A percentile compares a stretch with the other conserved stretches of the same genome.
phyloP scores from a whole-genome alignment of 805 yeast species.

The Torulaspora quercuum region DNA sequence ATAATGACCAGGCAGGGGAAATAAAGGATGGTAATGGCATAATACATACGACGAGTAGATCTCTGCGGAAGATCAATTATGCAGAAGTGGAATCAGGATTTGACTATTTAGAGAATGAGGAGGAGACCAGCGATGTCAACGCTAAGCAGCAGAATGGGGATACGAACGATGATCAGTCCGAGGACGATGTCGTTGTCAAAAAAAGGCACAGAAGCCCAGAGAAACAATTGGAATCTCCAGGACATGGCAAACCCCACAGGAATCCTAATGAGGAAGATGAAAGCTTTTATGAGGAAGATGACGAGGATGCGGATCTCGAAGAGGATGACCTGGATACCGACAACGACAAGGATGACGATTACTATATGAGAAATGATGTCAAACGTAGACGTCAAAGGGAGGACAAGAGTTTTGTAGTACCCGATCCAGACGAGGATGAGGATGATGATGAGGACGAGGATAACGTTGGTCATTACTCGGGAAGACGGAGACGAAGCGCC shows the following conservation, averaged over 20 bases:
- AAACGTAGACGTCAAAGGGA: slow-evolving; percentile 23
- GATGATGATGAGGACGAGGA: slow-evolving; percentile 34
- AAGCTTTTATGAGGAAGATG: slow-evolving; percentile 36
- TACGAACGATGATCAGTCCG: slow-evolving; percentile 24
- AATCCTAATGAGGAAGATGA: slow-evolving; percentile 32
- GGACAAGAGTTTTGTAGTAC: slow-evolving; percentile 29
- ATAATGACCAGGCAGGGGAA: slow-evolving; percentile 13
- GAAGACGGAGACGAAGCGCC: slow-evolving; percentile 11
- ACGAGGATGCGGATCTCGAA: slow-evolving; percentile 33
- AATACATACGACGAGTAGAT: slow-evolving; percentile 33
- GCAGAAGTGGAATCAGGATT: slow-evolving; percentile 37
- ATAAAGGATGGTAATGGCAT: slow-evolving; percentile 32
- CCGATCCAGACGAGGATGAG: slow-evolving; percentile 34
- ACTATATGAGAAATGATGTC: slow-evolving; percentile 12
- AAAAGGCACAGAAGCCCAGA: slow-evolving; percentile 10
- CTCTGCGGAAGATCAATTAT: slow-evolving; percentile 37
- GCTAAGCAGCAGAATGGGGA: slow-evolving; percentile 7
- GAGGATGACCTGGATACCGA: slow-evolving; percentile 42
- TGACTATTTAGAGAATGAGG: slow-evolving; percentile 32
- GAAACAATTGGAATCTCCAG: slow-evolving; percentile 13
- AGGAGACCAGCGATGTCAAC: slow-evolving; percentile 9
- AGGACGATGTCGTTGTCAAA: slow-evolving; percentile 12
- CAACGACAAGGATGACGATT: slow-evolving; percentile 28
- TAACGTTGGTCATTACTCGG: slow-evolving; percentile 14
- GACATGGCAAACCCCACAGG: slow-evolving; percentile 9